phyloP scores from a whole-genome alignment of 805 yeast genomes.

The Wickerhamiella alocasiicola region DNA sequence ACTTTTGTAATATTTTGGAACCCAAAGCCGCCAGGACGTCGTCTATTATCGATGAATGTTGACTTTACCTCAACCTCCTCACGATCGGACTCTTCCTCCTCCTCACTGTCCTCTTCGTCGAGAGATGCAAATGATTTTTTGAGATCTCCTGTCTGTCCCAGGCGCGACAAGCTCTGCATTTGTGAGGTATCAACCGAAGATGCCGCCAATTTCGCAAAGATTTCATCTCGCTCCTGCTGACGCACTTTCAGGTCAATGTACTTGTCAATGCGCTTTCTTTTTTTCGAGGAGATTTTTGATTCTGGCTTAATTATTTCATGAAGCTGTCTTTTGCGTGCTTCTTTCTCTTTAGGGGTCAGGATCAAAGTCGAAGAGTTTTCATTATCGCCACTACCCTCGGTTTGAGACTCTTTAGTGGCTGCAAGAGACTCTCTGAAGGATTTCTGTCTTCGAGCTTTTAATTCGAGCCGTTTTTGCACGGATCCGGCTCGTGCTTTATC shows the following conservation, averaged over 20 bases:
- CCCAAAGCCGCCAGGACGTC: slow-evolving; percentile 50
- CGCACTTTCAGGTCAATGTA: slow-evolving; percentile 40
- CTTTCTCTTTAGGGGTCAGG: slow-evolving; percentile 48
- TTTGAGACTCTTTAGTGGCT: slow-evolving; percentile 14
- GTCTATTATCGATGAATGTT: slow-evolving; percentile 57
- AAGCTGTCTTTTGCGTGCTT: slow-evolving; percentile 50
- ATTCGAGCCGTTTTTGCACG: slow-evolving; percentile 62
- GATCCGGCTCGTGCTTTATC: slow-evolving; percentile 79
- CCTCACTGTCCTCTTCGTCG: slow-evolving; percentile 62
- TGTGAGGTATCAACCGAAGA: slow-evolving; percentile 59
- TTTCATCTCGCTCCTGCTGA: slow-evolving; percentile 56
- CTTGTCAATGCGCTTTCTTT: slow-evolving; percentile 70
- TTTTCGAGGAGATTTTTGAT: slow-evolving; percentile 55
- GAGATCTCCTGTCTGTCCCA: slow-evolving; percentile 64
- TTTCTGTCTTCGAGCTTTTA: slow-evolving; percentile 36
- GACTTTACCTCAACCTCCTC: slow-evolving; percentile 39
- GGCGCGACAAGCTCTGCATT: slow-evolving; percentile 57
- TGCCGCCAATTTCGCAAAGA: slow-evolving; percentile 54
- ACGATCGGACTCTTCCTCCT: slow-evolving; percentile 50
- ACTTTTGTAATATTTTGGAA: slow-evolving; percentile 21
- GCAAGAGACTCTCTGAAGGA: not conserved
- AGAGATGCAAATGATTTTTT: slow-evolving; percentile 55
- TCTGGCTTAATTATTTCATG: slow-evolving; percentile 48
- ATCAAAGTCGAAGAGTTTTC: slow-evolving; percentile 43
- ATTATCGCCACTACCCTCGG: slow-evolving; percentile 33